Conservation (phyloP, 768 basidiomycete species). For the Trametes sanguinea region DNA sequence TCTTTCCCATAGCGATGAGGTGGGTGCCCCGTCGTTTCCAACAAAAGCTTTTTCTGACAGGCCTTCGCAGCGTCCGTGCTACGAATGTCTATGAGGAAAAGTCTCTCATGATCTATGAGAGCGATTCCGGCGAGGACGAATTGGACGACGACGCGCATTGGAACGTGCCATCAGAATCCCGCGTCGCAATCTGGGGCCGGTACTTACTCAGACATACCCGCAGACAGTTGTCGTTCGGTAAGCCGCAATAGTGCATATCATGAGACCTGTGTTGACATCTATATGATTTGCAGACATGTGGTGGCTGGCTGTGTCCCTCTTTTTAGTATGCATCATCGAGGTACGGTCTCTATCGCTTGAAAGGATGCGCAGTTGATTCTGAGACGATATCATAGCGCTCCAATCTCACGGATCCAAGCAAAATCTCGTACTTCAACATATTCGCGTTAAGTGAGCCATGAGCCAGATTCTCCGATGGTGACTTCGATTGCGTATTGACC, state of each 20-base stretch:
- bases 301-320: conserved; percentile 89
- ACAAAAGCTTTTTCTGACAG: not conserved
- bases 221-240: conserved; percentile 55
- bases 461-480: not conserved
- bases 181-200: conserved; percentile 39
- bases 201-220: conserved; percentile 44
- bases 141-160: conserved; percentile 46
- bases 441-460: not conserved
- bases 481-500: not conserved
- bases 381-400: conserved; percentile 45
- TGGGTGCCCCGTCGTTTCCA: conserved; percentile 25
- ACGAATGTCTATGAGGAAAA: conserved; percentile 50
- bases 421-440: conserved; percentile 75
- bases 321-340: conserved; percentile 91
- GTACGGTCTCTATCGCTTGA: conserved; percentile 38
- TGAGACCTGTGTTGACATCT: not conserved
- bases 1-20: conserved; percentile 84
- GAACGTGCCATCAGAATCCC: conserved; percentile 25
- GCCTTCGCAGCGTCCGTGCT: conserved; percentile 42
- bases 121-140: conserved; percentile 52
- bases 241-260: not conserved
- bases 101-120: conserved; percentile 41
- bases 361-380: not conserved
- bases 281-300: conserved; percentile 71
- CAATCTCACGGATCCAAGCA: conserved; percentile 53